Conservation (phyloP, 257 asterid species). For the Nicotiana otophora region DNA sequence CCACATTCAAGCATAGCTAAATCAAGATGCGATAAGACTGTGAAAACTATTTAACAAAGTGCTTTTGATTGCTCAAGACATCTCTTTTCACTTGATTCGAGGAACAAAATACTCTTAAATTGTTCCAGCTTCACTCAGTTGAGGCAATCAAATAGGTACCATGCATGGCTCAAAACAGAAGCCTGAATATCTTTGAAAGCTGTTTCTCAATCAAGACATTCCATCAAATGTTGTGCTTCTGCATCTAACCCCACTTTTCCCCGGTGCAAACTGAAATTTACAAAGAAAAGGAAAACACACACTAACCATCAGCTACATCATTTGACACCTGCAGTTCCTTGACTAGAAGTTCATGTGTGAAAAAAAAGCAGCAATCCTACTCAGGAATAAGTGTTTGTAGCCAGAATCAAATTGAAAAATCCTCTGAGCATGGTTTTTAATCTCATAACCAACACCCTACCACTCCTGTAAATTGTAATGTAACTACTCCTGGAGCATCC, state of each 20-base stretch:
- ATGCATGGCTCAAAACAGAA: constrained; percentile 33
- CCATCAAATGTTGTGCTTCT: constrained; percentile 96
- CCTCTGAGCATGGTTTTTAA: constrained; percentile 90
- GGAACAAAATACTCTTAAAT: too few relatives aligned
- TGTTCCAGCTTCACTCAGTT: too few relatives aligned
- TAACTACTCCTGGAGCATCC: constrained; percentile 91
- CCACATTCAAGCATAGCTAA: too few relatives aligned
- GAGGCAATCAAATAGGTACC: too few relatives aligned
- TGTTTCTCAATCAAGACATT: constrained; percentile 92
- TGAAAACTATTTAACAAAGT: too few relatives aligned
- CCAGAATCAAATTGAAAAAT: constrained; percentile 76
- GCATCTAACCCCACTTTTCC: constrained; percentile 97
- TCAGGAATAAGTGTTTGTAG: constrained; percentile 88
- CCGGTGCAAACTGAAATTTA: constrained; percentile 58
- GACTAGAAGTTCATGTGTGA: neutral
- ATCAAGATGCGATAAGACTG: too few relatives aligned
- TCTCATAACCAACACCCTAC: constrained; percentile 98
- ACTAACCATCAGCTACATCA: neutral
- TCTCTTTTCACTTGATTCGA: too few relatives aligned
- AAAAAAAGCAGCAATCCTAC: constrained; percentile 34
- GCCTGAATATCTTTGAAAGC: constrained; percentile 93
- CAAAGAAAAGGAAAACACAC: neutral
- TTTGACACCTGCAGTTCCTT: neutral
- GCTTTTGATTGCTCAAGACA: too few relatives aligned
- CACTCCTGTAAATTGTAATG: constrained; percentile 58